Evolutionary conservation across 2,329 filamentous ascomycete genomes (phyloP).

Genomic region (Epichloe uncinata): DNA sequence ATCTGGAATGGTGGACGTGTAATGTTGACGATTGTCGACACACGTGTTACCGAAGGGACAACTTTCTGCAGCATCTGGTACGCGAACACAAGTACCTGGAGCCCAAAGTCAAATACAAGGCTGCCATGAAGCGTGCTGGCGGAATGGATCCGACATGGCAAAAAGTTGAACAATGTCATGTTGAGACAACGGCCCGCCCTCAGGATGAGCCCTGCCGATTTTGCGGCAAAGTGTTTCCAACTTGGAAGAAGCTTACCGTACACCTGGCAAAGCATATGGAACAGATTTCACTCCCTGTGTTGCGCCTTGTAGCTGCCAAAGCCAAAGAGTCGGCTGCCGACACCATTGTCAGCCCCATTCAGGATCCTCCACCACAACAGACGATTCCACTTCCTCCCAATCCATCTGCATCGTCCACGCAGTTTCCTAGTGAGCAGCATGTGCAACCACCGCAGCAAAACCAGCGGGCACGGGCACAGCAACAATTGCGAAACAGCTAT

Average conservation of each 20-base stretch:
- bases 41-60: constrained; percentile 75
- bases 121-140: constrained; percentile 46
- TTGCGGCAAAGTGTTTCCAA: constrained; percentile 66
- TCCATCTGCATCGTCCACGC: constrained; percentile 11
- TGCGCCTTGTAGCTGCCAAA: constrained; percentile 40
- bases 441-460: constrained; percentile 10
- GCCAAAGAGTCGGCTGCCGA: constrained; percentile 40
- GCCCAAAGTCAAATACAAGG: constrained; percentile 66
- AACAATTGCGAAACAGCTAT: neutral
- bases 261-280: constrained; percentile 93
- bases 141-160: constrained; percentile 56
- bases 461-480: constrained; percentile 5
- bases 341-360: constrained; percentile 55
- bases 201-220: constrained; percentile 75
- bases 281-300: constrained; percentile 70
- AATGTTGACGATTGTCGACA: constrained; percentile 70
- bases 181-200: constrained; percentile 51
- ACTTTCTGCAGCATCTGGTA: constrained; percentile 85
- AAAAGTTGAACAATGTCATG: constrained; percentile 65
- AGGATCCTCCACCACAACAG: constrained; percentile 36
- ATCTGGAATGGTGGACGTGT: constrained; percentile 85
- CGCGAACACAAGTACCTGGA: constrained; percentile 81
- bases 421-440: constrained; percentile 8
- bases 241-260: constrained; percentile 90
- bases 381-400: constrained; percentile 13